Evolutionary conservation across 1,139 yeast species (phyloP).

Genomic region (Zygosaccharomyces sapae): DNA sequence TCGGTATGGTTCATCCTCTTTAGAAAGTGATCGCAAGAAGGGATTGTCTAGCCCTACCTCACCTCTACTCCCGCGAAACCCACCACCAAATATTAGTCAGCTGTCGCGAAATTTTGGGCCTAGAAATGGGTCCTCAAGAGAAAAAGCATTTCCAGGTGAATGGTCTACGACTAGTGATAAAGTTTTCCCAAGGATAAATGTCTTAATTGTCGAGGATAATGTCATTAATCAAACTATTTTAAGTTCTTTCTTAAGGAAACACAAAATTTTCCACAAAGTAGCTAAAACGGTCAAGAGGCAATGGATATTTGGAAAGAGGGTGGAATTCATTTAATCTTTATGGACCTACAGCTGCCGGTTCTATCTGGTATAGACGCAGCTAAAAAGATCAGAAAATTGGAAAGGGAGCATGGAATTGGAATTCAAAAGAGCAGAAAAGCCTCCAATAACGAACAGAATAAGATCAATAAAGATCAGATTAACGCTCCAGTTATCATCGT

Average conservation of each 20-base stretch:
- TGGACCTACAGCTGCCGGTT: conserved; percentile 94
- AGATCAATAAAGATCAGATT: conserved; percentile 12
- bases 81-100: conserved; percentile 7
- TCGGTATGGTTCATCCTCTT: conserved; percentile 20
- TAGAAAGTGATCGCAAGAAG: conserved; percentile 15
- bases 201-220: conserved; percentile 92
- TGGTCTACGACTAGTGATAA: conserved; percentile 26
- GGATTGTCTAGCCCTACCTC: conserved; percentile 10
- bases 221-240: conserved; percentile 89
- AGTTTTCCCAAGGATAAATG: conserved; percentile 71
- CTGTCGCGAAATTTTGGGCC: not conserved
- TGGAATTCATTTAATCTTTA: conserved; percentile 83
- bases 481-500: conserved; percentile 88
- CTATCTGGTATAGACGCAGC: conserved; percentile 93
- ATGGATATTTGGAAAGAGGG: conserved; percentile 89
- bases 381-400: conserved; percentile 79
- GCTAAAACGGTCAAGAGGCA: conserved; percentile 94
- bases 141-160: conserved; percentile 1
- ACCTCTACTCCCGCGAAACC: conserved; percentile 8
- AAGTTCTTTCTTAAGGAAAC: conserved; percentile 81
- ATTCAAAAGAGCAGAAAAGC: conserved; percentile 31
- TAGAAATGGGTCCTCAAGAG: not conserved
- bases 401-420: conserved; percentile 76
- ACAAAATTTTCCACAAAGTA: conserved; percentile 76
- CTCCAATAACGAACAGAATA: conserved; percentile 13